A percentile compares a stretch with the other conserved stretches of the same genome.
Evolutionary conservation across 2,329 filamentous ascomycete genomes (phyloP).

Genomic region (Teratosphaeria pseudoeucalypti): DNA sequence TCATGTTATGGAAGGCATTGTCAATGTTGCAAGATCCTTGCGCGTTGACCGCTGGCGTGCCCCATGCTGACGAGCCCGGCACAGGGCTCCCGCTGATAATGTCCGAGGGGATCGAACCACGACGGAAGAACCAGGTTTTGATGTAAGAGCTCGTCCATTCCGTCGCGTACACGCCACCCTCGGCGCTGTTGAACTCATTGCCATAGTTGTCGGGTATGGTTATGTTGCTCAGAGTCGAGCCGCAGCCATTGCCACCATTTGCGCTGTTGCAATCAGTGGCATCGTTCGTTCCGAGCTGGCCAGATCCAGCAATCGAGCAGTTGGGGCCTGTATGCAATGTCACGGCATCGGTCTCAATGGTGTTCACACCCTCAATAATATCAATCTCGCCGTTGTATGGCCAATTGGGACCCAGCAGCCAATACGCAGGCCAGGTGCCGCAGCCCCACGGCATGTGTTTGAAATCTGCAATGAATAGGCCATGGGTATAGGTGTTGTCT

Average conservation of each 20-base stretch:
- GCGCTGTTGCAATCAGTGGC: constrained; percentile 18
- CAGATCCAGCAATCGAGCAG: constrained; percentile 22
- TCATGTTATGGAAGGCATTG: constrained; percentile 27
- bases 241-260: constrained; percentile 23
- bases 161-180: constrained; percentile 26
- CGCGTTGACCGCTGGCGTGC: constrained; percentile 53
- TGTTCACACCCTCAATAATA: constrained; percentile 28
- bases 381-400: constrained; percentile 31
- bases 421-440: constrained; percentile 34
- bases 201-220: constrained; percentile 25
- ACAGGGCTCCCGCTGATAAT: constrained; percentile 44
- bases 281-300: constrained; percentile 19
- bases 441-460: constrained; percentile 29
- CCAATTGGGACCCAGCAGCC: constrained; percentile 39
- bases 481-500: constrained; percentile 28
- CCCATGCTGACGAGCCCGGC: constrained; percentile 40
- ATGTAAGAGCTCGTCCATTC: constrained; percentile 27
- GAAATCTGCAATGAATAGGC: constrained; percentile 30
- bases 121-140: constrained; percentile 27
- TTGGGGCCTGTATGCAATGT: constrained; percentile 22
- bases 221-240: constrained; percentile 31
- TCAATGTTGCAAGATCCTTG: constrained; percentile 32
- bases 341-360: constrained; percentile 16
- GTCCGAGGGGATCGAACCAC: constrained; percentile 23
- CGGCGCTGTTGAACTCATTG: constrained; percentile 18